Conservation (phyloP, 2,329 filamentous ascomycete genomes). For the Cercospora sp. region DNA sequence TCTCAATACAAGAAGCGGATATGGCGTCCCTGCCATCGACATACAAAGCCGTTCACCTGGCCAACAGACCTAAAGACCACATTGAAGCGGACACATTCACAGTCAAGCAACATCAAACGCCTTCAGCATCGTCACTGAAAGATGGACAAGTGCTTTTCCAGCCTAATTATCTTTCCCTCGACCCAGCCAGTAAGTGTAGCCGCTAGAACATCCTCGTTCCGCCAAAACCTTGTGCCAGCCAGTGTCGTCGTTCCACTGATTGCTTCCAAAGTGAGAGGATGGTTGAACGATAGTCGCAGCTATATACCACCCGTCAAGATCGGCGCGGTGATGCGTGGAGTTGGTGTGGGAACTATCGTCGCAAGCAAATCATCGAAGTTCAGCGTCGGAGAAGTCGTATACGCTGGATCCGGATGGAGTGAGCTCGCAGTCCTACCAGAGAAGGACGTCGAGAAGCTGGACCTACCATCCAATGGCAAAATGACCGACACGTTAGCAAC, state of each 20-base stretch:
- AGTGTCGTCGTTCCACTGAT: too few relatives aligned
- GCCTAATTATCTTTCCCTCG: conserved; percentile 52
- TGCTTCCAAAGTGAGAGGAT: conserved; percentile 44
- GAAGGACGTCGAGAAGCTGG: conserved; percentile 25
- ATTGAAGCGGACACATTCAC: conserved; percentile 30
- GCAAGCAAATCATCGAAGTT: conserved; percentile 38
- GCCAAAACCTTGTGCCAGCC: too few relatives aligned
- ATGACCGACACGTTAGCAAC: conserved; percentile 35
- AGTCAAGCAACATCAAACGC: conserved; percentile 24
- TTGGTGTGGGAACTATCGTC: conserved; percentile 42
- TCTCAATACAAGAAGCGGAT: neutral
- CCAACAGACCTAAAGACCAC: conserved; percentile 29
- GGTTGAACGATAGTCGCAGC: conserved; percentile 48
- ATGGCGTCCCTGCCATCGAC: conserved; percentile 19
- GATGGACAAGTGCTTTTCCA: conserved; percentile 51
- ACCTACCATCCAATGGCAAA: conserved; percentile 28
- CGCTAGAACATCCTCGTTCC: neutral
- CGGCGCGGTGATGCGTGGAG: conserved; percentile 44
- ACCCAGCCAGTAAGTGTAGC: conserved; percentile 45
- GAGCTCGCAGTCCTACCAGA: conserved; percentile 44
- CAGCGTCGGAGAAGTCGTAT: conserved; percentile 41
- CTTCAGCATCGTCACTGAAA: conserved; percentile 27
- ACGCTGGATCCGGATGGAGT: conserved; percentile 41
- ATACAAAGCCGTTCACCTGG: conserved; percentile 31
- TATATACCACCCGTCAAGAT: conserved; percentile 50